Evolutionary conservation across 2,329 filamentous ascomycete species (phyloP), one percentile per base, ranked within the genome.

Genomic region (Trichoderma aggressivum): DNA sequence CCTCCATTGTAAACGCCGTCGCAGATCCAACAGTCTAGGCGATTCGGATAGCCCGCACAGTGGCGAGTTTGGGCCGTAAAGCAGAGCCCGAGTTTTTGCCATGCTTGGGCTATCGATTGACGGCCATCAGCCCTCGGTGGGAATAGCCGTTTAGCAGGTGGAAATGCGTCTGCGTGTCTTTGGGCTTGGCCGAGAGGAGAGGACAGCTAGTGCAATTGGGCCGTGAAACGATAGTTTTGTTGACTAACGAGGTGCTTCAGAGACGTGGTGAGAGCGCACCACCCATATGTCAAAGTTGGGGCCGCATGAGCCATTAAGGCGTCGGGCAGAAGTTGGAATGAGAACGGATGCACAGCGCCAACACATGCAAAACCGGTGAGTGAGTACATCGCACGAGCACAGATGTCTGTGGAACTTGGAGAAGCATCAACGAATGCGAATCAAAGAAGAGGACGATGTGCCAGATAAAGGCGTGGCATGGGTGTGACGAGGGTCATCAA

Each of bases 61-160:
- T 67, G 64, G 64, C 64, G 32, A 59, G 50, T 43, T 64, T 18
- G 28, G 5, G 14, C 12, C 8, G 32, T 65, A 50, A 28, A 47
- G 55, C 32, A 67, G 58, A 64, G 50, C 3, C 62, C 62, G 62
- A 65, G 21, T 16, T 65, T 65, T 56, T 64, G 62, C 62, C 62
- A 36, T 34, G 21, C 21, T 7, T 60, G 32, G 12, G 7, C n/a
- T 24, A 60, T 63, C 39, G 34, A n/a, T 47, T 47, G 36, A 24
- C 10, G 28, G 24, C 61, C 21, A 32, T 43, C 39, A 18, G 36
- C 12, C 43, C 43, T 26, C 61, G 43, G 28, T 53, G 43, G 18
- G 61, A 21, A 34, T 32, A 21, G n/a, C 30, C 12, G 47, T n/a
- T 32, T 18, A 56, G 26, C 39, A 50, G 63, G 50, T 43, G 24